Conservation (phyloP, 495 filamentous ascomycete species). For the Xylaria palmicola region DNA sequence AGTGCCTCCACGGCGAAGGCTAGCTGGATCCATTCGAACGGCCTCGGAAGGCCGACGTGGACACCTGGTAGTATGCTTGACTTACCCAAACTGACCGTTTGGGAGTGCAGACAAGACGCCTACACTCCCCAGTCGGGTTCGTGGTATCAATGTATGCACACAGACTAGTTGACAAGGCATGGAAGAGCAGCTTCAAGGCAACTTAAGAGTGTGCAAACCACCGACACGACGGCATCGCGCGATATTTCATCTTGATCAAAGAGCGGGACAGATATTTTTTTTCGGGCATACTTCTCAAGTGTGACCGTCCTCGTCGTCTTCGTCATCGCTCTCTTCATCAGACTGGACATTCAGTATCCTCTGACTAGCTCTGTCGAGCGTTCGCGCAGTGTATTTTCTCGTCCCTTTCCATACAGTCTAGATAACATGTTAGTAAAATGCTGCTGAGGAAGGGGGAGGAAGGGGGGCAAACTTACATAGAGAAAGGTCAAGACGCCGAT, state of each 20-base stretch:
- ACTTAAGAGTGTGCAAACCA: constrained; percentile 85
- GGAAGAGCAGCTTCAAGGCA: constrained; percentile 68
- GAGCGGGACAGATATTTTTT: background rate
- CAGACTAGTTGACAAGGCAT: constrained; percentile 91
- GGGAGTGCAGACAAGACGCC: constrained; percentile 42
- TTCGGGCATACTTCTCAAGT: constrained; percentile 7
- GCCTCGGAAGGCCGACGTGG: constrained; percentile 3
- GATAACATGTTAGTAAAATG: background rate
- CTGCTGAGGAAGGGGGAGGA: background rate
- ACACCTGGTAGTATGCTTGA: constrained; percentile 24
- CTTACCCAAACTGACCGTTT: constrained; percentile 26
- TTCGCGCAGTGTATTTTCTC: constrained; percentile 63
- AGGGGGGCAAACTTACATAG: constrained; percentile 56
- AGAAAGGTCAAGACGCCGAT: constrained; percentile 82
- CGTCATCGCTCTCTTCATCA: constrained; percentile 70
- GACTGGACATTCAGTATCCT: constrained; percentile 77
- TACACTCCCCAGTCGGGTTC: constrained; percentile 31
- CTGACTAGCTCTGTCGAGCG: constrained; percentile 73
- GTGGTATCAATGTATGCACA: constrained; percentile 76
- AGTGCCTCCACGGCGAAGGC: constrained; percentile 7
- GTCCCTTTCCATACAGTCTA: constrained; percentile 81
- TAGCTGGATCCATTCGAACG: constrained; percentile 12
- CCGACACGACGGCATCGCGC: background rate
- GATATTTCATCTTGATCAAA: background rate
- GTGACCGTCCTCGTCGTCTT: constrained; percentile 39